Evolutionary conservation across 257 asterid species (phyloP).

Genomic region (Solanum clarkiae): DNA sequence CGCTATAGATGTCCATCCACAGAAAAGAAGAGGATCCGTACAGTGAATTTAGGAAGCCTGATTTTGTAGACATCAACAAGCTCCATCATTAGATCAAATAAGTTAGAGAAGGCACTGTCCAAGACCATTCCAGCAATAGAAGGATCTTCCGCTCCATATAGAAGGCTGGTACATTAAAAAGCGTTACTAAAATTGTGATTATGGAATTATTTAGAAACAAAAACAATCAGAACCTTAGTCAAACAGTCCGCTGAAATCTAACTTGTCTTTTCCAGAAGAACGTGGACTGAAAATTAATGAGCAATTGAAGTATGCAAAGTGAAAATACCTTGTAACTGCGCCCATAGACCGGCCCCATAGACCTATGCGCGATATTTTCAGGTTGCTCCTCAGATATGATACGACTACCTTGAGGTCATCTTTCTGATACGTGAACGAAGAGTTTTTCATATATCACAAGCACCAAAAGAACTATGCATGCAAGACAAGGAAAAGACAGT

Average conservation of each 20-base stretch:
- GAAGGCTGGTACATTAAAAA: conserved; percentile 50
- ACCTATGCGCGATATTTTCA: conserved; percentile 69
- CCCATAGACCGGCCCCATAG: conserved; percentile 99
- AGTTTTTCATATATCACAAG: background rate
- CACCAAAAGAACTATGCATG: background rate
- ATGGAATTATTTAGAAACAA: background rate
- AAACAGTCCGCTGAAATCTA: background rate
- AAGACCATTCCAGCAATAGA: conserved; percentile 97
- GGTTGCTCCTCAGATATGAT: conserved; percentile 66
- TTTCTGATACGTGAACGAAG: conserved; percentile 41
- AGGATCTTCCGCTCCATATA: conserved; percentile 97
- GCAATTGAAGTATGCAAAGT: background rate
- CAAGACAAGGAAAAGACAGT: conserved; percentile 5
- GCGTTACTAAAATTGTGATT: background rate
- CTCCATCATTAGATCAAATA: conserved; percentile 92
- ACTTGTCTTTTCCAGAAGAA: background rate
- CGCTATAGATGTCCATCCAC: background rate
- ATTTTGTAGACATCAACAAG: conserved; percentile 90
- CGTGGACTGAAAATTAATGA: background rate
- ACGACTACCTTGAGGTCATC: conserved; percentile 87
- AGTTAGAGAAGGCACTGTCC: conserved; percentile 96
- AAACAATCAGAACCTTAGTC: background rate
- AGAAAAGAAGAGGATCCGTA: conserved; percentile 13
- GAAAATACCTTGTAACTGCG: conserved; percentile 80
- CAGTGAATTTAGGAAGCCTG: conserved; percentile 90